These are phyloP conservation scores for Solanum virginianum DNA, from an alignment of 257 asterid species.

Conservation along the genomic window DNA sequence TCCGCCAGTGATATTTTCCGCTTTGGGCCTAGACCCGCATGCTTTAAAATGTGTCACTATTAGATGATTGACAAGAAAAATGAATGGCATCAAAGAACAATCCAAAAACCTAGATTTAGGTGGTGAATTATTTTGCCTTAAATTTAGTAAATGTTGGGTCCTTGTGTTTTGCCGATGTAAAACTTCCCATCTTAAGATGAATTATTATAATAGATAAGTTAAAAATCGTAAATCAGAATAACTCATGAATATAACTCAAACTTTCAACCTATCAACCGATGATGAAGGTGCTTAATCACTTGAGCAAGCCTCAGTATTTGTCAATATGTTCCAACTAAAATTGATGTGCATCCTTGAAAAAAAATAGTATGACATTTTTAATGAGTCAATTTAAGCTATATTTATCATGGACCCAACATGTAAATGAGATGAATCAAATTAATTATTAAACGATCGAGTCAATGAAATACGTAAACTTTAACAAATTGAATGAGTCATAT, in stretches of 20 bases:
- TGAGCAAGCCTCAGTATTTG: not conserved
- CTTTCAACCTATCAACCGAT: too few relatives aligned
- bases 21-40: too few relatives aligned
- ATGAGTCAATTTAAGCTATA: not conserved
- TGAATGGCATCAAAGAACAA: not conserved
- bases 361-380: not conserved
- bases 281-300: rapidly evolving
- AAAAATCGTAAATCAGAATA: too few relatives aligned
- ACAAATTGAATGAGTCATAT: not conserved
- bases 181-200: too few relatives aligned
- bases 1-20: rapidly evolving
- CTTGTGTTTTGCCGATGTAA: too few relatives aligned
- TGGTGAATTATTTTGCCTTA: not conserved
- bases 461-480: not conserved
- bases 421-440: not conserved
- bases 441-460: not conserved
- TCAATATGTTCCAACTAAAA: not conserved
- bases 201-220: too few relatives aligned
- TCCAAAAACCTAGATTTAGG: not conserved
- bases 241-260: too few relatives aligned
- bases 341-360: not conserved
- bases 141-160: not conserved
- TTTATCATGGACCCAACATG: not conserved
- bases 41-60: too few relatives aligned
- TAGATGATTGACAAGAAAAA: not conserved